Conservation (phyloP, 2,329 filamentous ascomycete species). For the Ascochyta viciae-villosae region DNA sequence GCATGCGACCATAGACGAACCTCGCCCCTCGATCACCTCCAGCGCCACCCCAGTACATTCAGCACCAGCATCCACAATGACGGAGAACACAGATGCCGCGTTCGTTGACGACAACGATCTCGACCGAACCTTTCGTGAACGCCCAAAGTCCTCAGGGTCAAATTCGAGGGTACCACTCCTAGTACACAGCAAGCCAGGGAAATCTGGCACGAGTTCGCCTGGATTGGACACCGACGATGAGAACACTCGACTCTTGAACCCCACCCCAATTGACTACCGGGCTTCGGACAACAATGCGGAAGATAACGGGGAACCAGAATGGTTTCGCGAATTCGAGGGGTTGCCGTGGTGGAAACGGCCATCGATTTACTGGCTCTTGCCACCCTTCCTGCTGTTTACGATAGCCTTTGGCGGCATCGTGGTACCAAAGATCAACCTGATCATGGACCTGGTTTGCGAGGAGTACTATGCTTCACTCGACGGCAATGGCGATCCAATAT, state of each 20-base stretch:
- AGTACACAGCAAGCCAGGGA: conserved; percentile 16
- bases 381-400: conserved; percentile 80
- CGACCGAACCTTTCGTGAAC: conserved; percentile 33
- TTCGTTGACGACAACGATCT: conserved; percentile 41
- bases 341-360: conserved; percentile 59
- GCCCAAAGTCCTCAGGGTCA: conserved; percentile 17
- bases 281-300: conserved; percentile 16
- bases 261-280: conserved; percentile 20
- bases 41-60: background rate
- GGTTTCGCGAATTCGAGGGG: conserved; percentile 48
- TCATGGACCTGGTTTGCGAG: conserved; percentile 82
- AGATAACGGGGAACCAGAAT: conserved; percentile 29
- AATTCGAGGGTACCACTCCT: conserved; percentile 20
- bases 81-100: conserved; percentile 34
- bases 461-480: conserved; percentile 74
- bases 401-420: conserved; percentile 85
- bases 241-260: conserved; percentile 37
- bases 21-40: background rate
- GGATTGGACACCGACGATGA: conserved; percentile 29
- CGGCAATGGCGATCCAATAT: conserved; percentile 45
- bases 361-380: conserved; percentile 79
- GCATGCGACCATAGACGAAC: conserved; percentile 17
- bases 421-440: conserved; percentile 87
- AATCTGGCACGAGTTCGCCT: conserved; percentile 24
- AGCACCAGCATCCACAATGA: conserved; percentile 20